Base-by-base conservation (phyloP, 1,139 yeast species). In the Geotrichum histeridarum region DNA sequence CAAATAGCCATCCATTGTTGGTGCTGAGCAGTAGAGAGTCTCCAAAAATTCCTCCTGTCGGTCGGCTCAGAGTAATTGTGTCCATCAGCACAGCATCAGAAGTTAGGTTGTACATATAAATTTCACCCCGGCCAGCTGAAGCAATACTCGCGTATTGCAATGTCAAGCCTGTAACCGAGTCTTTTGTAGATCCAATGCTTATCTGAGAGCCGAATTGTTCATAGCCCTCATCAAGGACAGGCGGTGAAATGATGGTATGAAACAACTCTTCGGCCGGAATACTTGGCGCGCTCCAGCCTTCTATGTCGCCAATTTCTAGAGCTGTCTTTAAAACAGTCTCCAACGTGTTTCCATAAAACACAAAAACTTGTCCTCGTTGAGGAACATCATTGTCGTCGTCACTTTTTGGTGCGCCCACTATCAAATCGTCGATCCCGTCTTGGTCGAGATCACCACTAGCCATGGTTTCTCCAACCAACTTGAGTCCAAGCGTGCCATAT, bases 341-440 rank as follows among this genome's bases (percentile, higher is more conserved):
- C 44, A 70, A 54, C 37, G 66, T 45, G 4, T 51, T 49, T 1
- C 79, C 79, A 37, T 73, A 70, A 9, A 80, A 51, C 0, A 73
- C 63, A 12, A 64, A 62, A 0, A 78, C 73, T 7, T 64, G 63
- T 0, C 85, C 85, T 9, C 67, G 62, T 56, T 80, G 81, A 3
- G 64, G 60, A 14, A 12, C 17, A 1, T 47, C 37, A 0, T 57
- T 57, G 8, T 54, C 59, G 14, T 61, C 61, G 55, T 77, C 77
- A 11, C 73, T 69, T 51, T 67, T 70, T 7, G 76, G 76, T 0
- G 80, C 73, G 0, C 78, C 77, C 2, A 81, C 61, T 1, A 78
- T 54, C 18, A 81, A 59, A 44, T 78, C 81, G 0, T 72, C 72
- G 12, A 64, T 57, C 0, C 73, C 74, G 50, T 72, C 74, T 3